phyloP scores from a whole-genome alignment of 306 rosid species.

The Pachyrhizus erosus region DNA sequence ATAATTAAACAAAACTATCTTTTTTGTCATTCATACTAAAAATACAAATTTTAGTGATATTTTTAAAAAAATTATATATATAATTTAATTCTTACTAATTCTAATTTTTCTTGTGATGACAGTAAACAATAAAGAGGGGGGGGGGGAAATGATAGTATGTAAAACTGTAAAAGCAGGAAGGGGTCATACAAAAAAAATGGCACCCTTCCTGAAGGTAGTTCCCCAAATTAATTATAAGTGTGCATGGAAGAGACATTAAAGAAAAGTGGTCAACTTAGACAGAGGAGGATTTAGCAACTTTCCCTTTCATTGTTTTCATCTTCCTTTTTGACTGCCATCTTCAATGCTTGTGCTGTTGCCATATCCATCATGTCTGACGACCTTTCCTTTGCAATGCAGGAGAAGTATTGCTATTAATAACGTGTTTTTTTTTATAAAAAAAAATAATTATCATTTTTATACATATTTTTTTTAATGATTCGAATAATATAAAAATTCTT shows the following conservation, averaged over 20 bases:
- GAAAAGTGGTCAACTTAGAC: slow-evolving; percentile 27
- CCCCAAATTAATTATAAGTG: background rate
- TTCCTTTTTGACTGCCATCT: slow-evolving; percentile 16
- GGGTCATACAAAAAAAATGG: background rate
- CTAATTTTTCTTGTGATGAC: too few relatives aligned
- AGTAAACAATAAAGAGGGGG: too few relatives aligned
- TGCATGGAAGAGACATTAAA: background rate
- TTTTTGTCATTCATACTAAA: too few relatives aligned
- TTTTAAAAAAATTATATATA: too few relatives aligned
- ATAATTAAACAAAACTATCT: too few relatives aligned
- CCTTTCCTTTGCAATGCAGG: background rate
- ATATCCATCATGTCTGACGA: background rate
- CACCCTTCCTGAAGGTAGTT: too few relatives aligned
- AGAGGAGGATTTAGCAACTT: background rate
- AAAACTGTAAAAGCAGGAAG: background rate
- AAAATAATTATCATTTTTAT: background rate
- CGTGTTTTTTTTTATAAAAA: background rate
- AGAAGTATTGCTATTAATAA: background rate
- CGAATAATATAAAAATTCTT: background rate
- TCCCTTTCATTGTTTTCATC: slow-evolving; percentile 3
- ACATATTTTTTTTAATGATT: background rate
- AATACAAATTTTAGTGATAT: too few relatives aligned
- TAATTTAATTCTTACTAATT: too few relatives aligned
- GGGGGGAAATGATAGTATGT: background rate
- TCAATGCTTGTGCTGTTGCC: background rate